Base-by-base conservation (phyloP, 768 basidiomycete species). In the Melanogaster broomeanus region DNA sequence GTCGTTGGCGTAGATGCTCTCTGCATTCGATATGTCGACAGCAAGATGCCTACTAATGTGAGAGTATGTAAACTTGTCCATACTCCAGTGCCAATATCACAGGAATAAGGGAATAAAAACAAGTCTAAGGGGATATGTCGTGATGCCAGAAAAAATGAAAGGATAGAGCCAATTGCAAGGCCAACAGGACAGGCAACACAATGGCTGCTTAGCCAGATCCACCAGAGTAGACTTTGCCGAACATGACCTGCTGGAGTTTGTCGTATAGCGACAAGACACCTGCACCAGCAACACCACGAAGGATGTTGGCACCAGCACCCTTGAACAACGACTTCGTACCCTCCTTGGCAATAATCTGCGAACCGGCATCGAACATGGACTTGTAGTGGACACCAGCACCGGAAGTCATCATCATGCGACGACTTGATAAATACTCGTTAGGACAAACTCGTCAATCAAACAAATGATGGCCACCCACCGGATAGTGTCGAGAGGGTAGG, bases 371-470 rank as follows among this genome's bases (percentile, higher is more conserved):
- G 73, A 96, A 88, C 94, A 98, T 98, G 62, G 90, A 92, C 83
- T 95, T 96, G 88, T 98, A 98, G 87, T 98, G 94, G 55, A 88
- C 85, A 65, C 83, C 83, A 65, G 85, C 88, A 64, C 96, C 97
- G 21, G 96, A 98, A 33, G 97, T 98, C 96, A 98, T 98, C 97
- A 99, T 99, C 97, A 99, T 99, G 64, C 97, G 93, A 88, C 97
- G 95, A 88, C 96, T 95, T 63, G 59, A 69, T 12, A 65, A 19
- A 64, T 63, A 61, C 73, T 65, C 55, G 46, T 51, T 46, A 49
- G 51, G 30, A 13, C 10, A 21, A 34, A 42, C n/a, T 21, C 22
- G 28, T 42, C 4, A 40, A 21, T 9, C 4, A 37, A 38, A 27
- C 21, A 28, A 18, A 2, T 43, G 11, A 13, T 37, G 6, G 19